phyloP scores from a whole-genome alignment of 495 filamentous ascomycete species.

The Penicillium malachiteum region DNA sequence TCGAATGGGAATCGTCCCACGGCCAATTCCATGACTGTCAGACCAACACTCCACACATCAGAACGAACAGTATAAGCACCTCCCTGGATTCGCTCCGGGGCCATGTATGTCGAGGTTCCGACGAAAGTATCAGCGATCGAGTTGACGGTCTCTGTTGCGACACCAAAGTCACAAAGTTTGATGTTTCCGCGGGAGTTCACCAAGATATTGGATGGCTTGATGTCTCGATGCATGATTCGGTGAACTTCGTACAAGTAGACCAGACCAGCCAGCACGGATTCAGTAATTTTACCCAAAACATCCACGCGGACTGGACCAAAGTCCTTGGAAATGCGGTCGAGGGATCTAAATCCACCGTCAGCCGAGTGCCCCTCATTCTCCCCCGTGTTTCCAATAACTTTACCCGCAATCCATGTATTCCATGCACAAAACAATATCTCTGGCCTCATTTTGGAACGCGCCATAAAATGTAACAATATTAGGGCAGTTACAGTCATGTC shows the following conservation, averaged over 20 bases:
- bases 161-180: constrained; percentile 97
- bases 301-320: constrained; percentile 97
- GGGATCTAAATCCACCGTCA: constrained; percentile 58
- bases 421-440: constrained; percentile 99
- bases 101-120: constrained; percentile 98
- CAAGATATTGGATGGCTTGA: constrained; percentile 96
- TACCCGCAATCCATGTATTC: constrained; percentile 99
- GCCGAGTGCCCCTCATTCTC: constrained; percentile 8
- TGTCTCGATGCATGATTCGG: constrained; percentile 97
- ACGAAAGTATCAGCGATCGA: constrained; percentile 98
- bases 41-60: constrained; percentile 97
- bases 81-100: constrained; percentile 94
- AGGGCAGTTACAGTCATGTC: constrained; percentile 94
- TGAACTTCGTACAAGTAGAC: constrained; percentile 92
- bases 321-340: constrained; percentile 89
- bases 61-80: constrained; percentile 97
- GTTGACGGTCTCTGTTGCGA: constrained; percentile 93
- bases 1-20: constrained; percentile 96
- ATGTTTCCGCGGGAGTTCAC: constrained; percentile 92
- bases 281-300: constrained; percentile 97
- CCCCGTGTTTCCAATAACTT: constrained; percentile 24
- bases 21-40: constrained; percentile 92
- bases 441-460: constrained; percentile 90
- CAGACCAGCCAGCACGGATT: constrained; percentile 90
- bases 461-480: constrained; percentile 98